Conservation (phyloP, 148 eudicot species). For the Rhododendron mucronatum region DNA sequence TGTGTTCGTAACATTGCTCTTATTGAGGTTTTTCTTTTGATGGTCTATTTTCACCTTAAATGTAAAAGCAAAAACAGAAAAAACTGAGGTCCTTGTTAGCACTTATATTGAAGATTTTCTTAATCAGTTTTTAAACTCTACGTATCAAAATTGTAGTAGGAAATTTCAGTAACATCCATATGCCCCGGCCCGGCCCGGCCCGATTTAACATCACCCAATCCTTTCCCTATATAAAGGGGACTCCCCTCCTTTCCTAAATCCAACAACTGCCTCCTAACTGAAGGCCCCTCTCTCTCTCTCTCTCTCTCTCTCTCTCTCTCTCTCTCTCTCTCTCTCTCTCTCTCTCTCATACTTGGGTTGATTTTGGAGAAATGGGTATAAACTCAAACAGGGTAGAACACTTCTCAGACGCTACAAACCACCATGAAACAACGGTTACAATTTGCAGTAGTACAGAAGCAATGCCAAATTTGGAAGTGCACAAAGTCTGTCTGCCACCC, state of each 20-base stretch:
- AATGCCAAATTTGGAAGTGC: slow-evolving; percentile 35
- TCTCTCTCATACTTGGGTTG: not conserved
- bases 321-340: not conserved
- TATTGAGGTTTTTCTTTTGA: too few species aligned
- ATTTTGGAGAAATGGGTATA: slow-evolving; percentile 28
- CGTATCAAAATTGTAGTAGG: not conserved
- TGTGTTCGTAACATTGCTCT: not conserved
- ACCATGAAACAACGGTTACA: slow-evolving; percentile 11
- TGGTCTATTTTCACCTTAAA: not conserved
- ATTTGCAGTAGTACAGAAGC: slow-evolving; percentile 3
- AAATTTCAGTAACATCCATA: not conserved
- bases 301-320: not conserved
- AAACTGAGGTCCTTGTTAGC: not conserved
- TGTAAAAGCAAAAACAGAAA: not conserved
- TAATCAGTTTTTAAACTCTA: not conserved
- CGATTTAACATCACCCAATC: not conserved
- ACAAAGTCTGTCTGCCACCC: slow-evolving; percentile 74
- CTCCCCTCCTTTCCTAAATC: not conserved
- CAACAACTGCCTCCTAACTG: not conserved
- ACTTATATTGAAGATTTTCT: not conserved
- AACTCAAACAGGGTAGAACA: slow-evolving; percentile 72
- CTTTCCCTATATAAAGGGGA: not conserved
- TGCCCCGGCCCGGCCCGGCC: not conserved
- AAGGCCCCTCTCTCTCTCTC: not conserved
- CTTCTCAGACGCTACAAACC: slow-evolving; percentile 27